These are phyloP conservation scores for Harringtonia aguacate DNA, from an alignment of 2,329 filamentous ascomycete genomes.

Conservation along the genomic window DNA sequence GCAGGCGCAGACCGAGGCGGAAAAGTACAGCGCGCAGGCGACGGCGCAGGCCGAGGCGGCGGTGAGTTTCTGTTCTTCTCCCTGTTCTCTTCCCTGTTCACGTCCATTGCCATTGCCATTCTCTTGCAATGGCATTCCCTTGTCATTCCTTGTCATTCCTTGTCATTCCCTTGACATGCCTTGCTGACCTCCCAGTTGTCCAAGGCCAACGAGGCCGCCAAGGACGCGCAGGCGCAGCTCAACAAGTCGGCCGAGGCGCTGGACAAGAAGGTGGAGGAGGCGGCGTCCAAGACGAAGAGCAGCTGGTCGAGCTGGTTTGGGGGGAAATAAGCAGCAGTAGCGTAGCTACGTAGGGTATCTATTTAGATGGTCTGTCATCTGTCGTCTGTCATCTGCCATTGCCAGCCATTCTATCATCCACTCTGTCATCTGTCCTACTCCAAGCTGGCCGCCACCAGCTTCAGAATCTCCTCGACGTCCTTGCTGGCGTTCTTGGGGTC, in stretches of 20 bases:
- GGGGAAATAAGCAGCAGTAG: slow-evolving; percentile 29
- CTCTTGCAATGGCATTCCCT: slow-evolving; percentile 1
- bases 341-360: background rate
- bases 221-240: slow-evolving; percentile 52
- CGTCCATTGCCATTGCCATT: too few species aligned
- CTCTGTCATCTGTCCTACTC: background rate
- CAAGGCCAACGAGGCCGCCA: slow-evolving; percentile 52
- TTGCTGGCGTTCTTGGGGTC: slow-evolving; percentile 70
- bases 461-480: slow-evolving; percentile 69
- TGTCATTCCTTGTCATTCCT: background rate
- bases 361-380: too few species aligned
- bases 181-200: slow-evolving; percentile 31
- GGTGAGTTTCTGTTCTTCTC: slow-evolving; percentile 50
- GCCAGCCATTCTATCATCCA: too few species aligned
- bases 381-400: too few species aligned
- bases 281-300: slow-evolving; percentile 72
- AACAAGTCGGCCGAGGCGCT: slow-evolving; percentile 70
- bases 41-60: slow-evolving; percentile 58
- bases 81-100: too few species aligned
- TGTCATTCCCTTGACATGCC: too few species aligned
- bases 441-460: slow-evolving; percentile 55
- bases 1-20: slow-evolving; percentile 55
- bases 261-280: slow-evolving; percentile 71
- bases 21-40: slow-evolving; percentile 48
- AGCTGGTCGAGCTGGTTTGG: slow-evolving; percentile 82